A percentile compares a stretch with the other conserved stretches of the same genome.
These are phyloP conservation scores for Dactylellina cionopaga DNA, from an alignment of 2,329 filamentous ascomycete genomes.

Conservation along the genomic window DNA sequence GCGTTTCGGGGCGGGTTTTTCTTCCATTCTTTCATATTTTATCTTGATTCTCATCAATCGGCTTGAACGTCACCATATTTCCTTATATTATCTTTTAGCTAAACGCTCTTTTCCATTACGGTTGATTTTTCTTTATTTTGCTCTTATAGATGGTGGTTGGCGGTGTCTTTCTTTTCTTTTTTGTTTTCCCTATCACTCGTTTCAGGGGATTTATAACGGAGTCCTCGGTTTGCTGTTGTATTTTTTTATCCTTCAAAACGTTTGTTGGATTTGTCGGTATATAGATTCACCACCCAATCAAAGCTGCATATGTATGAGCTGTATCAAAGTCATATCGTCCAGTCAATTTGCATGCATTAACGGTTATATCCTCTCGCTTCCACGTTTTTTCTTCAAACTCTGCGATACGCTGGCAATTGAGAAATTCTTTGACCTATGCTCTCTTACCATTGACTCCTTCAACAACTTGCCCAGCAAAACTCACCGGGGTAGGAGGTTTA, in stretches of 20 bases:
- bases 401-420: too few relatives aligned
- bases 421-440: too few relatives aligned
- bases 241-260: background rate
- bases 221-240: background rate
- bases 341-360: too few relatives aligned
- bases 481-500: too few relatives aligned
- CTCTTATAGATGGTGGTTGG: background rate
- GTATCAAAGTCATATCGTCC: too few relatives aligned
- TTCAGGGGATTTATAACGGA: background rate
- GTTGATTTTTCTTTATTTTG: background rate
- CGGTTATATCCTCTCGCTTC: too few relatives aligned
- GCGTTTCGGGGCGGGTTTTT: background rate
- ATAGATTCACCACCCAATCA: too few relatives aligned
- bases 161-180: background rate
- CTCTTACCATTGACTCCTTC: too few relatives aligned
- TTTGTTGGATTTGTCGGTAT: too few relatives aligned
- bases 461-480: too few relatives aligned
- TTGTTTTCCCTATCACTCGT: slow-evolving; percentile 6
- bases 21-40: slow-evolving; percentile 3
- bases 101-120: background rate
- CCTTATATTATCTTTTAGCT: background rate
- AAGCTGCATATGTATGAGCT: background rate
- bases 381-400: too few relatives aligned
- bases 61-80: background rate
- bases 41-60: background rate